These are phyloP conservation scores for Umbelopsis sp. DNA, from an alignment of 192 early-diverging fungal species.

Conservation along the genomic window DNA sequence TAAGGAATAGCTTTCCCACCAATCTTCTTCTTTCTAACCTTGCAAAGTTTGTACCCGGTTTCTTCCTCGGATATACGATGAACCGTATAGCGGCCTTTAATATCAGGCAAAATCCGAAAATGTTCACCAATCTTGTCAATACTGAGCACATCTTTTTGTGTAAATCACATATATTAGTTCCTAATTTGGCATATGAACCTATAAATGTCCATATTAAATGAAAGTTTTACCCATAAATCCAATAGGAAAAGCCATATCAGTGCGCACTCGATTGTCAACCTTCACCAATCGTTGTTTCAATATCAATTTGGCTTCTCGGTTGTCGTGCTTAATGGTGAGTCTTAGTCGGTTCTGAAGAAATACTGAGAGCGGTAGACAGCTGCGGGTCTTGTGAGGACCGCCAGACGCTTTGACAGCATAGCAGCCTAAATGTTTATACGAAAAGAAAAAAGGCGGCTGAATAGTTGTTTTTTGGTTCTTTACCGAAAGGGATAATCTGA, in stretches of 20 bases:
- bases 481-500: too few species aligned
- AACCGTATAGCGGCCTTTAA: conserved; percentile 99
- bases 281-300: conserved; percentile 98
- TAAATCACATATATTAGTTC: not conserved
- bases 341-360: conserved; percentile 99
- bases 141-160: conserved; percentile 80
- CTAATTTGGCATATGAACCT: not conserved
- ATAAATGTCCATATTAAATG: conserved; percentile 3
- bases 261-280: conserved; percentile 98
- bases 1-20: conserved; percentile 95
- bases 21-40: conserved; percentile 94
- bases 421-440: conserved; percentile 21
- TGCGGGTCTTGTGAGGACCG: conserved; percentile 99
- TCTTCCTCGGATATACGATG: conserved; percentile 99
- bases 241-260: conserved; percentile 92
- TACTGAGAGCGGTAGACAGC: conserved; percentile 95
- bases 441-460: not conserved
- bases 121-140: conserved; percentile 97
- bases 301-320: conserved; percentile 93
- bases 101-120: conserved; percentile 99
- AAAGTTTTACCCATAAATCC: conserved; percentile 89
- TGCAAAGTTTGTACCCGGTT: conserved; percentile 99
- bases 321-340: conserved; percentile 85
- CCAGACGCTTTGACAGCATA: conserved; percentile 90
- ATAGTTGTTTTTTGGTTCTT: not conserved